phyloP scores from a whole-genome alignment of 306 rosid species.

The Oemleria cerasiformis region DNA sequence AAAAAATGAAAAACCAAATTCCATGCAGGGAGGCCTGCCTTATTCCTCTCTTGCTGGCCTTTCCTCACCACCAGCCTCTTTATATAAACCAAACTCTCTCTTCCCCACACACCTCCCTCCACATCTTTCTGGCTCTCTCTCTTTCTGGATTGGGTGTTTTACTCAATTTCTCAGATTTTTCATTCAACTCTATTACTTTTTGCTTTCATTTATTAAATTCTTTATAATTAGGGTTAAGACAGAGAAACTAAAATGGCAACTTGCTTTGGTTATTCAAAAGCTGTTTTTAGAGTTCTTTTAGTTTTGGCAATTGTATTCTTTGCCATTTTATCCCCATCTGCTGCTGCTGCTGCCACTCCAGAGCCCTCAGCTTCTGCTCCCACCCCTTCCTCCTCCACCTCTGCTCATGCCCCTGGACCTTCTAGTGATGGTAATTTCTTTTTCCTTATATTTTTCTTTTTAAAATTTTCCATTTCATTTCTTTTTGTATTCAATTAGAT shows the following conservation, averaged over 20 bases:
- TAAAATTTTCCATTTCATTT: neutral
- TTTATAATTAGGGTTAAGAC: neutral
- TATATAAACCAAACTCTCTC: slow-evolving; percentile 14
- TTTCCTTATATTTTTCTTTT: neutral
- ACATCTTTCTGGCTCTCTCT: slow-evolving; percentile 7
- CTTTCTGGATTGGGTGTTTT: neutral
- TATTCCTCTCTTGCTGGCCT: slow-evolving; percentile 17
- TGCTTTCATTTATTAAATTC: neutral
- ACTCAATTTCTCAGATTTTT: neutral
- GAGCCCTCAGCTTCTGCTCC: slow-evolving; percentile 38
- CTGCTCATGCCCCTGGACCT: slow-evolving; percentile 55
- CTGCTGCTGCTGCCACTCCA: slow-evolving; percentile 26
- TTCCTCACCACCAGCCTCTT: slow-evolving; percentile 2
- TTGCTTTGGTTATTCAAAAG: slow-evolving; percentile 28
- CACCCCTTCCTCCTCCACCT: slow-evolving; percentile 51
- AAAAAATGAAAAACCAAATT: neutral
- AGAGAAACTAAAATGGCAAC: slow-evolving; percentile 32
- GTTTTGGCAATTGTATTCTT: slow-evolving; percentile 31
- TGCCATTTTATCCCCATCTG: slow-evolving; percentile 41
- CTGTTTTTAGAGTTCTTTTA: slow-evolving; percentile 24
- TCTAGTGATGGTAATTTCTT: slow-evolving; percentile 60
- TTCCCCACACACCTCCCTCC: neutral
- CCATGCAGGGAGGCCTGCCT: slow-evolving; percentile 16
- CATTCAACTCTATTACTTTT: neutral
- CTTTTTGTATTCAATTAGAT: neutral